Percentiles rank a stretch among this genome's conserved stretches.
Conservation (phyloP, 805 yeast genomes). For the Zygosaccharomyces bailii region DNA sequence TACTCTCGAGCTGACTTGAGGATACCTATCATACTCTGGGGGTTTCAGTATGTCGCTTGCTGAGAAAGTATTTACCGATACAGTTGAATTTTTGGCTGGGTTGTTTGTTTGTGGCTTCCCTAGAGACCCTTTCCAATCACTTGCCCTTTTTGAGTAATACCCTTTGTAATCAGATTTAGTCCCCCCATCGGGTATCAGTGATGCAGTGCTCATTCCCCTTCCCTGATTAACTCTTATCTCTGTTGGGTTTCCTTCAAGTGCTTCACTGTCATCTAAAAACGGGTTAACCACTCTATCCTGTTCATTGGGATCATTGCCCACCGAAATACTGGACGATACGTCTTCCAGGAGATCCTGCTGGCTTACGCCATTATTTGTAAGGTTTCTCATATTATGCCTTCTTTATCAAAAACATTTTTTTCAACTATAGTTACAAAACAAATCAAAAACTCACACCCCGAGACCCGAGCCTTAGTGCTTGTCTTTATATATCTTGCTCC, state of each 20-base stretch:
- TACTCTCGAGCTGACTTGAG: slow-evolving; percentile 55
- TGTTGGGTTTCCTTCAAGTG: slow-evolving; percentile 4
- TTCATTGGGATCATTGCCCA: not conserved
- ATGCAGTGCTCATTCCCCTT: not conserved
- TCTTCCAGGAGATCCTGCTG: slow-evolving; percentile 10
- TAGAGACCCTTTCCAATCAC: not conserved
- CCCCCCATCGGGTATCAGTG: slow-evolving; percentile 6
- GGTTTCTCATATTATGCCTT: slow-evolving; percentile 8
- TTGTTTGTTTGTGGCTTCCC: slow-evolving; percentile 5
- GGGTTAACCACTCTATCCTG: slow-evolving; percentile 9
- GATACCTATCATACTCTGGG: slow-evolving; percentile 64
- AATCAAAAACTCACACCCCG: not conserved
- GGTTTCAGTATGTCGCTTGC: slow-evolving; percentile 40
- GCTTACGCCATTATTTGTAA: slow-evolving; percentile 18
- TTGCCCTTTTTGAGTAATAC: slow-evolving; percentile 28
- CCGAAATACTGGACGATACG: slow-evolving; percentile 1
- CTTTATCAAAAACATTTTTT: not conserved
- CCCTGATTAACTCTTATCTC: not conserved
- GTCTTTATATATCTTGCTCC: not conserved
- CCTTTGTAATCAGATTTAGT: slow-evolving; percentile 32
- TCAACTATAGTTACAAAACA: slow-evolving; percentile 7
- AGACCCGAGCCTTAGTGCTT: not conserved
- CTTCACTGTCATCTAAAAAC: slow-evolving; percentile 17
- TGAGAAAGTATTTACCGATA: slow-evolving; percentile 15
- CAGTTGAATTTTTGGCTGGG: slow-evolving; percentile 16